Base-by-base conservation (phyloP, 305 asterid genomes). In the Fraxinus velutina region DNA sequence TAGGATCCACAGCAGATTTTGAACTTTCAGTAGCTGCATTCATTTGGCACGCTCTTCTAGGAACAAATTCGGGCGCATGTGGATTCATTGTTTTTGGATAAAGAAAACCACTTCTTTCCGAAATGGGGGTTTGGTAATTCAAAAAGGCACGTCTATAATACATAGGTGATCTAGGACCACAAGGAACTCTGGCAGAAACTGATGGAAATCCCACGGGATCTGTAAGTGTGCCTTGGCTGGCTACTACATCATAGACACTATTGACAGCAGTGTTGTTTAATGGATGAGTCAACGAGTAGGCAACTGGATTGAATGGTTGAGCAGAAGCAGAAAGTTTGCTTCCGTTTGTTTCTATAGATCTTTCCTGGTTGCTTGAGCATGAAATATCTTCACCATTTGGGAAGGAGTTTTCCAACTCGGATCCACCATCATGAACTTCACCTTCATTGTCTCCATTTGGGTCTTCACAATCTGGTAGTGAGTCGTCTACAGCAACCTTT, bases 241-340 rank as follows among this genome's bases (percentile, higher is more conserved):
- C 91, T 70, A 87, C 84, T 19, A 90, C 92, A 66, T 95, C 96
- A 52, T 92, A 91, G 83, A 90, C 97, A 86, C 88, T 87, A 73
- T 94, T 85, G 64, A 87, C 88, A 81, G 89, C 86, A 79, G 83
- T 82, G 70, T 92, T 79, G 81, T 52, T 89, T 85, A 90, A 39
- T 70, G 90, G 78, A 5, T 85, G 89, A 22, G 86, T 75, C 89
- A 89, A 83, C 79, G 94, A 87, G 83, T 88, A 93, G 88, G 92
- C 83, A 81, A 92, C 89, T 42, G 99, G 98, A 89, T 87, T 93
- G 87, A 90, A 97, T 32, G 99, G 99, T 87, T 87, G 92, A 75
- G 99, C 99, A 80, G 97, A 85, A 9, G 99, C 99, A 6, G 99
- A 97, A 83, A 97, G 99, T 84, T 95, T 95, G 87, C 97, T 93